Base-by-base conservation (phyloP, 345 rosid species). In the Salix viminalis region DNA sequence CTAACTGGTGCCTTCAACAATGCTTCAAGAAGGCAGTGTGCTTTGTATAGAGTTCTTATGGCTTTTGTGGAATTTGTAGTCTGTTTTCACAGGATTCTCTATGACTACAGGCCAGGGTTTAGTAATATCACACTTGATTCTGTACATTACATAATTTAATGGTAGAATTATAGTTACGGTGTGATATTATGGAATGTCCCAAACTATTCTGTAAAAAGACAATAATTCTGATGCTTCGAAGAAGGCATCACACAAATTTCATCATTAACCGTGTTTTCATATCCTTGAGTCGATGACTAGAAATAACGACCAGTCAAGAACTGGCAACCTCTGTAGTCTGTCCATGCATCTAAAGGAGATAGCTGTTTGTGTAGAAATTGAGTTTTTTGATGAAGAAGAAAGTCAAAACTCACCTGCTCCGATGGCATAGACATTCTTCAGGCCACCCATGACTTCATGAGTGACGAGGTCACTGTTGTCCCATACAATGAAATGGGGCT, bases 391-490 rank as follows among this genome's bases (percentile, higher is more conserved):
- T 13, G 6, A n/a, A 72, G 39, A 75, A 39, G 77, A 30, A 75
- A 52, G 48, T 21, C 54, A 52, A 71, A 30, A 61, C 83, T 85
- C 80, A 96, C 98, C 99, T 39, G 99, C 99, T 87, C 99, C 99
- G 79, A 96, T 96, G 87, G 99, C 99, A 71, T 93, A 96, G 54
- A 96, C 99, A 80, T 96, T 96, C 92, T 96, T 93, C 70, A 93
- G 88, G 75, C 99, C 98, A 78, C 99, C 99, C 97, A 96, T 93
- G 65, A 96, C 98, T 87, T 96, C 99, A 84, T 96, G 99, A 79
- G 99, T 96, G 69, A 96, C 89, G 73, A 96, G 97, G 82, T 96
- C 99, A 79, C 91, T 90, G 71, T 96, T 96, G 81, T 96, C 99
- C 98, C 99, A 96, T 37, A 96, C 99, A 32, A 90, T 86, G 67